Base-by-base conservation (phyloP, 306 rosid genomes). In the Rosa rugosa region DNA sequence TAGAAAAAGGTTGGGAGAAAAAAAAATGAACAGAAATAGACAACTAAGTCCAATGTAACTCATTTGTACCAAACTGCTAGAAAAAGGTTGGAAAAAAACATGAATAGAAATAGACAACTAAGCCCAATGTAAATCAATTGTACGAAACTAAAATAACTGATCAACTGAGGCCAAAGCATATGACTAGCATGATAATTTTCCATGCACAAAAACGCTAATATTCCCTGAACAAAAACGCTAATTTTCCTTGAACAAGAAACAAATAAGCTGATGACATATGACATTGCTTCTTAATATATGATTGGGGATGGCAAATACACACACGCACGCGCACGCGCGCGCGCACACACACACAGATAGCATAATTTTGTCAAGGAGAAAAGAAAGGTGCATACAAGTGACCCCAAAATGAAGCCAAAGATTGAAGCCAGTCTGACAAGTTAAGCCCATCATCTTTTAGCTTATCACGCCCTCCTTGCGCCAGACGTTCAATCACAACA, bases 401-500 rank as follows among this genome's bases (percentile, higher is more conserved):
- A 80, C 99, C 99, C 99, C 99, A 95, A 85, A 95, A 95, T 46
- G 97, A 95, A 76, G 99, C 99, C 84, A 95, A 83, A 6, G 99
- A 95, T 83, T 95, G 99, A 85, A 95, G 99, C 99, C 99, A 95
- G 76, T 95, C 99, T 12, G 98, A 95, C 86, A 95, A 81, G 84
- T 95, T 95, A 65, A 95, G 99, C 84, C 99, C 99, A 79, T 95
- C 98, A 18, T 95, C 99, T 85, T 95, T 95, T 71, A 95, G 81
- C 85, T 95, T 95, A 75, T 95, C 99, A 77, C 98, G 98, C 34
- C 99, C 99, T 68, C 96, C 94, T 82, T 91, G 92, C 38, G 86
- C 98, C 86, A 95, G 84, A 27, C 99, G 98, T 83, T 95, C 99
- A 75, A 95, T 93, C 79, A 95, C 99, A 73, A 95, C 99, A 67